Conservation (phyloP, 768 basidiomycete species). For the Multifurca ochricompacta region DNA sequence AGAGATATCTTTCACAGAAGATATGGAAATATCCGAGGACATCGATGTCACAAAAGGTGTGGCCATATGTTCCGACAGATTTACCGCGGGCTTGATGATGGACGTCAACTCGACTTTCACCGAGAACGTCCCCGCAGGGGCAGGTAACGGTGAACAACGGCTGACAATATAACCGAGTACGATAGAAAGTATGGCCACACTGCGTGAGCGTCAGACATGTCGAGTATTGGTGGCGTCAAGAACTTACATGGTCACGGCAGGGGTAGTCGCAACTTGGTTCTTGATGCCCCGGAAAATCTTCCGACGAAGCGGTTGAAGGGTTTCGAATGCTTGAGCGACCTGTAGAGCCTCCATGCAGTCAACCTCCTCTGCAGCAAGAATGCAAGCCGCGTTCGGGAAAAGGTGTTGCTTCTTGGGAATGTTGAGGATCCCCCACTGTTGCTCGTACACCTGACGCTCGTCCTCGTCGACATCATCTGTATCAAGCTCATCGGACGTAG, state of each 20-base stretch:
- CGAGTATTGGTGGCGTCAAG: neutral
- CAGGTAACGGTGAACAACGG: slow-evolving; percentile 27
- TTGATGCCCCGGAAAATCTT: slow-evolving; percentile 29
- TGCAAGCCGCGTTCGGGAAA: slow-evolving; percentile 26
- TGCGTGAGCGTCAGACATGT: slow-evolving; percentile 25
- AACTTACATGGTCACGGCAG: slow-evolving; percentile 62
- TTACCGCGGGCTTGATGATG: slow-evolving; percentile 10
- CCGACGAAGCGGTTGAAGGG: slow-evolving; percentile 17
- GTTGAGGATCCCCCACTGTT: slow-evolving; percentile 27
- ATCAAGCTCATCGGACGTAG: slow-evolving; percentile 21
- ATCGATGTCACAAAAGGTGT: slow-evolving; percentile 8
- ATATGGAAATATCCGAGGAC: slow-evolving; percentile 13
- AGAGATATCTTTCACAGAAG: slow-evolving; percentile 12
- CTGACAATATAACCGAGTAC: slow-evolving; percentile 49
- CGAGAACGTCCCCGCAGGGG: slow-evolving; percentile 27
- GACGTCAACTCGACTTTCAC: slow-evolving; percentile 4
- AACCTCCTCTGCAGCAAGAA: slow-evolving; percentile 13
- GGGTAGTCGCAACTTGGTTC: slow-evolving; percentile 42
- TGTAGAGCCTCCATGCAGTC: slow-evolving; percentile 12
- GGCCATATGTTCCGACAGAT: slow-evolving; percentile 11
- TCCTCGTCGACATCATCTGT: slow-evolving; percentile 19
- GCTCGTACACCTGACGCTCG: slow-evolving; percentile 27
- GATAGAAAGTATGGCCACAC: slow-evolving; percentile 61
- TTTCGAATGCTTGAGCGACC: slow-evolving; percentile 13
- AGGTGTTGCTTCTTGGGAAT: slow-evolving; percentile 24